A percentile compares a stretch with the other conserved stretches of the same genome.
Evolutionary conservation across 2,329 filamentous ascomycete genomes (phyloP).

Genomic region (Colletotrichum ledebouriae): DNA sequence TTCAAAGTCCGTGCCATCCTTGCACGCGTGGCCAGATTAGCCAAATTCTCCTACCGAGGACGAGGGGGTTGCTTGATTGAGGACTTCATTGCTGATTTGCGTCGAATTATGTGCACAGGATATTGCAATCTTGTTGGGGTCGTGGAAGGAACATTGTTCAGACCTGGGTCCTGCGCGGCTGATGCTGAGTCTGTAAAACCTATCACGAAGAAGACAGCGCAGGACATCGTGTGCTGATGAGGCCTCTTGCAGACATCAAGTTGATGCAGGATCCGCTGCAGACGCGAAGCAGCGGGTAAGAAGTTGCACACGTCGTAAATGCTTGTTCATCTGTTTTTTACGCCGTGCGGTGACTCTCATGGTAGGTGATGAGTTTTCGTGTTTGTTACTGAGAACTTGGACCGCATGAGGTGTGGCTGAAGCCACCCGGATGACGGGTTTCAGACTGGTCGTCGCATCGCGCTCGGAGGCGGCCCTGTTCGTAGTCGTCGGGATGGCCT

Average conservation of each 20-base stretch:
- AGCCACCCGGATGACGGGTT: neutral
- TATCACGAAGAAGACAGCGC: conserved; percentile 1
- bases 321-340: neutral
- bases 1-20: conserved; percentile 36
- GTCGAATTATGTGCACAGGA: conserved; percentile 12
- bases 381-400: neutral
- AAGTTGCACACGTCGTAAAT: neutral
- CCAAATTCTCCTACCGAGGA: conserved; percentile 37
- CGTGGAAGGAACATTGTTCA: conserved; percentile 14
- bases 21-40: conserved; percentile 39
- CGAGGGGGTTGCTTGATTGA: conserved; percentile 23
- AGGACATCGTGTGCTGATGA: conserved; percentile 3
- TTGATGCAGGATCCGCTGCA: conserved; percentile 17
- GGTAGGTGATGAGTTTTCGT: neutral
- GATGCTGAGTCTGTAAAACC: neutral
- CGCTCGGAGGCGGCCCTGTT: neutral
- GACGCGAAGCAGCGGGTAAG: conserved; percentile 8
- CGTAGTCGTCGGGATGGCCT: neutral
- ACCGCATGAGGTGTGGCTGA: neutral
- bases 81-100: neutral
- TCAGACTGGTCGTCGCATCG: neutral
- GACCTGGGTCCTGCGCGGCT: conserved; percentile 6
- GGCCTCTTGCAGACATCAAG: neutral
- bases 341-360: neutral
- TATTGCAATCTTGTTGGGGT: conserved; percentile 6